A percentile compares a stretch with the other conserved stretches of the same genome.
phyloP scores from a whole-genome alignment of 2,329 filamentous ascomycete genomes.

The Pseudocercospora eumusae region DNA sequence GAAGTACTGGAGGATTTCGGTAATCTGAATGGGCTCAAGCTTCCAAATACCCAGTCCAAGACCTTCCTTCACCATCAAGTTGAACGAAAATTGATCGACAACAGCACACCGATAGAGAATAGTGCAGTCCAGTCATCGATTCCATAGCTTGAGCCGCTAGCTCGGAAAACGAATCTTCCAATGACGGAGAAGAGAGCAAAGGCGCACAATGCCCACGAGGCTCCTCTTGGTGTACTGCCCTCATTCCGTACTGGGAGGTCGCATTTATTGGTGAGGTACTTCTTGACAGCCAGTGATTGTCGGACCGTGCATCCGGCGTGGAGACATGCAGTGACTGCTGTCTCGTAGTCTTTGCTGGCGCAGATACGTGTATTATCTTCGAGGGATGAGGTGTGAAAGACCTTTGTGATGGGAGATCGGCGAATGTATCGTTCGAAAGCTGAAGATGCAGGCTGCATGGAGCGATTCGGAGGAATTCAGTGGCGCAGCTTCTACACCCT shows the following conservation, averaged over 20 bases:
- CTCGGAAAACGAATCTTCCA: not conserved
- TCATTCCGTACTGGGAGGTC: conserved; percentile 1
- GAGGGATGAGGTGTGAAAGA: not conserved
- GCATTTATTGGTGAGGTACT: conserved; percentile 2
- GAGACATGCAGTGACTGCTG: not conserved
- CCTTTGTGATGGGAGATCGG: not conserved
- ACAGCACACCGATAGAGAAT: not conserved
- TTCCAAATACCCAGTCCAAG: conserved; percentile 14
- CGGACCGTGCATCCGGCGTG: not conserved
- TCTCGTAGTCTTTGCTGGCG: not conserved
- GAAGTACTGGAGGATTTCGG: conserved; percentile 8
- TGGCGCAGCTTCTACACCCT: too few relatives aligned
- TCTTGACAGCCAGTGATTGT: not conserved
- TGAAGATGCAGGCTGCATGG: too few relatives aligned
- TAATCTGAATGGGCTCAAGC: conserved; percentile 3
- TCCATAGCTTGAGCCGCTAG: conserved; percentile 3
- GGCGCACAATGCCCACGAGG: not conserved
- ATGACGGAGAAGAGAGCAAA: conserved; percentile 4
- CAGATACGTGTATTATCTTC: not conserved
- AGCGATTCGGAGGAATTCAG: too few relatives aligned
- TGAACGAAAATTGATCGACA: not conserved
- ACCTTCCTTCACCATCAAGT: conserved; percentile 3
- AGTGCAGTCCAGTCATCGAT: conserved; percentile 11
- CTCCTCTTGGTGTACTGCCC: not conserved
- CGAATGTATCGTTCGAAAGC: too few relatives aligned